A percentile compares a stretch with the other conserved stretches of the same genome.
phyloP scores from a whole-genome alignment of 1,284 basidiomycete species.

The Fomitopsis schrenkii region DNA sequence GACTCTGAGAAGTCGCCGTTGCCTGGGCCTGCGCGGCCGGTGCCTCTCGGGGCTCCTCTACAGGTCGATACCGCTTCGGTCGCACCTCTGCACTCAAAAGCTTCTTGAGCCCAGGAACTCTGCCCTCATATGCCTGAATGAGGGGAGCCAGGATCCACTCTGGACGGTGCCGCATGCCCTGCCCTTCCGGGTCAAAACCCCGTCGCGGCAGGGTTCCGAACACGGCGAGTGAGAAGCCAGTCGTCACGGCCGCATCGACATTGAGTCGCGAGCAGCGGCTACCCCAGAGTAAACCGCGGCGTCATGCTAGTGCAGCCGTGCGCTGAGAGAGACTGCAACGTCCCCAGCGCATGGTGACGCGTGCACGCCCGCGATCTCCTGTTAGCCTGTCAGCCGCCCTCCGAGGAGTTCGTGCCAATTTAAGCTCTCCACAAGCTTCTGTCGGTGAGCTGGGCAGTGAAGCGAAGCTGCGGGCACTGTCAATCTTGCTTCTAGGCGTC shows the following conservation, averaged over 20 bases:
- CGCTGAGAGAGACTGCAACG: neutral
- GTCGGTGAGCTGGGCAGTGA: neutral
- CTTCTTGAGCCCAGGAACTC: neutral
- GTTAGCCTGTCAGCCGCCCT: neutral
- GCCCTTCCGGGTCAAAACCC: neutral
- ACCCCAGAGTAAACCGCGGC: neutral
- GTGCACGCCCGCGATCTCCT: neutral
- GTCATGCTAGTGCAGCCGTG: neutral
- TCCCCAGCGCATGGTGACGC: neutral
- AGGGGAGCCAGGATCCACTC: neutral
- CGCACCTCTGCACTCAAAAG: neutral
- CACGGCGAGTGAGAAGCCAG: neutral
- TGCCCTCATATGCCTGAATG: neutral
- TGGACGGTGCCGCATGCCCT: neutral
- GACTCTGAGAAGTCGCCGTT: neutral
- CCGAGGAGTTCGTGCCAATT: neutral
- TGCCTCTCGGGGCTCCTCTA: neutral
- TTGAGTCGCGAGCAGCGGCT: neutral
- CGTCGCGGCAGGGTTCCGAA: neutral
- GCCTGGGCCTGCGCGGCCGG: neutral
- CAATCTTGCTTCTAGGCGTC: neutral
- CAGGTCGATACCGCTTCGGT: neutral
- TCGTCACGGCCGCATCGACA: neutral
- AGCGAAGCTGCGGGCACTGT: neutral
- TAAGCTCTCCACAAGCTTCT: neutral